Percentiles rank a stretch among this genome's conserved stretches.
phyloP scores from a whole-genome alignment of 129 eudicot species.

The Saposhnikovia divaricata region DNA sequence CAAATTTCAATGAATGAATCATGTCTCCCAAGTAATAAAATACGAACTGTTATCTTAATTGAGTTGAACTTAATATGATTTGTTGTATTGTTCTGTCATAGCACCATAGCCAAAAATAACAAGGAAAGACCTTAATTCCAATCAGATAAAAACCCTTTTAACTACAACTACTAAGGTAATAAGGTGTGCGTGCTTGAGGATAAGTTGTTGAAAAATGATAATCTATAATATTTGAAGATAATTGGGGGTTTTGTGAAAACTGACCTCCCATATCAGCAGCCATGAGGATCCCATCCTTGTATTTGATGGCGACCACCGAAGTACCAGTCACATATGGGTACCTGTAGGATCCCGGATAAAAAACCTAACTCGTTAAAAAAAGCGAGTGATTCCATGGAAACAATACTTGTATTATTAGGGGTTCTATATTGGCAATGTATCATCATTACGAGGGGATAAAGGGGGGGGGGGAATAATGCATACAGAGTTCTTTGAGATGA shows the following conservation, averaged over 20 bases:
- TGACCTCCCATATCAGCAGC: constrained; percentile 3
- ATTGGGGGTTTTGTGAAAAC: background rate
- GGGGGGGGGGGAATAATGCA: background rate
- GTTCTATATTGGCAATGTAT: too few species aligned
- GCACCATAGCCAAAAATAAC: background rate
- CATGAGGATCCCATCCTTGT: constrained; percentile 1
- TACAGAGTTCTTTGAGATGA: constrained; percentile 1
- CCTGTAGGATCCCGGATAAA: background rate
- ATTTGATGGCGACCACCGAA: background rate
- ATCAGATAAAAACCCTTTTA: background rate
- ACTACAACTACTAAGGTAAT: background rate
- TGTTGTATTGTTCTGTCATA: background rate
- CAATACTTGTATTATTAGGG: too few species aligned
- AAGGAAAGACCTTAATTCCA: background rate
- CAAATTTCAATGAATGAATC: background rate
- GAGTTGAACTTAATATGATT: too few species aligned
- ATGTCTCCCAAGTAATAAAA: too few species aligned
- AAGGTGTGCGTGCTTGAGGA: background rate
- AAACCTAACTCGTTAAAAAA: too few species aligned
- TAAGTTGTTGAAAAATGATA: background rate
- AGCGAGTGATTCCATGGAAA: too few species aligned
- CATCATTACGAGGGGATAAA: too few species aligned
- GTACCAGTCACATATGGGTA: constrained; percentile 2
- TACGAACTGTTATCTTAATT: too few species aligned
- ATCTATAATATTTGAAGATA: background rate